Evolutionary conservation across 352 stramenopile genomes (phyloP).

Genomic region (Globisporangium nodosum): DNA sequence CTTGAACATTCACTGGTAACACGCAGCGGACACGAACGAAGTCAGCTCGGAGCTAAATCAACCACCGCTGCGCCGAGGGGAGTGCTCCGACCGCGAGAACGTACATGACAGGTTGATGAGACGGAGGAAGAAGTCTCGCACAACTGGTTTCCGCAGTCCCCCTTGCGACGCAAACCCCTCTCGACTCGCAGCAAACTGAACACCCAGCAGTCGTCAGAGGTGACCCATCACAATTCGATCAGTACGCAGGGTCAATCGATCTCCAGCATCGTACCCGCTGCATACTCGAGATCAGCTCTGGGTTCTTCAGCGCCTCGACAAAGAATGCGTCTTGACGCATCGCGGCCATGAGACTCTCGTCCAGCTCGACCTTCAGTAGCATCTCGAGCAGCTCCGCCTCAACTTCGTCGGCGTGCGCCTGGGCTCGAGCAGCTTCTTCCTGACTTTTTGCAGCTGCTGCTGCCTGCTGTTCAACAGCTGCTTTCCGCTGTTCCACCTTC

Average conservation of each 20-base stretch:
- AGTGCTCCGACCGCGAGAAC: not conserved
- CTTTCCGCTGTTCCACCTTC: conserved; percentile 18
- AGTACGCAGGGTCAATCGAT: not conserved
- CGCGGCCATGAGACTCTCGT: conserved; percentile 38
- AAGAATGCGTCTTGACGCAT: conserved; percentile 64
- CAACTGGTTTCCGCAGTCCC: conserved; percentile 25
- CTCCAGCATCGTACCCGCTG: conserved; percentile 38
- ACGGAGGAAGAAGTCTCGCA: conserved; percentile 57
- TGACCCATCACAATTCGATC: not conserved
- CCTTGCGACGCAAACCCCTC: conserved; percentile 29
- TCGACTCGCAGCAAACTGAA: conserved; percentile 51
- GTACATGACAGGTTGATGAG: conserved; percentile 58
- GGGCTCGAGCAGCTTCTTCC: not conserved
- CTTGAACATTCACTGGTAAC: conserved; percentile 8
- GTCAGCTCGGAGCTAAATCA: not conserved
- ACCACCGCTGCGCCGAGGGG: too few relatives aligned
- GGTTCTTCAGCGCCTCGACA: conserved; percentile 39
- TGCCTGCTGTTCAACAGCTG: not conserved
- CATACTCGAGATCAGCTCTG: conserved; percentile 45
- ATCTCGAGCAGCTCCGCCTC: conserved; percentile 30
- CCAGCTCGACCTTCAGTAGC: conserved; percentile 44
- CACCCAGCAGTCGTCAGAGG: not conserved
- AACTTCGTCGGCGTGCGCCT: conserved; percentile 7
- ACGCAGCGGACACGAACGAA: not conserved
- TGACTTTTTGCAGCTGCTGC: conserved; percentile 1